These are phyloP conservation scores for Aristolochia fimbriata DNA, from an alignment of 164 flowering plant genomes.

Conservation along the genomic window DNA sequence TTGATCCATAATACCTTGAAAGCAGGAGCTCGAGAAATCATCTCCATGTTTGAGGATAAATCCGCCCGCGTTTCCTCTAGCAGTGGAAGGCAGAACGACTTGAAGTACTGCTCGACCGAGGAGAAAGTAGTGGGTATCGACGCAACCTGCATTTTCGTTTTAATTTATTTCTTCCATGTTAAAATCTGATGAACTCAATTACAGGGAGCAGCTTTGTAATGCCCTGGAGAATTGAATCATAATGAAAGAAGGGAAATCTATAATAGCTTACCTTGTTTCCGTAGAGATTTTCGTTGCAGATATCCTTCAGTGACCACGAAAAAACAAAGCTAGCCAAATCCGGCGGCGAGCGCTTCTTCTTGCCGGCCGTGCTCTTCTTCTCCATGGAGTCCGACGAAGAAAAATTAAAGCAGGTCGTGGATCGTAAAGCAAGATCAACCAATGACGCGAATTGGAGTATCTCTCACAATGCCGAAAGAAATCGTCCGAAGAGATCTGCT, in stretches of 20 bases:
- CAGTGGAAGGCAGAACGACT: slow-evolving; percentile 39
- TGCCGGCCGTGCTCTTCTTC: no score
- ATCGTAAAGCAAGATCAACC: no score
- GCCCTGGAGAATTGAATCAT: no score
- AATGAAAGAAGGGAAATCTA: background rate
- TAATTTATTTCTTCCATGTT: no score
- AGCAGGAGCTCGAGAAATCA: slow-evolving; percentile 33
- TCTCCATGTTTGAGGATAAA: slow-evolving; percentile 37
- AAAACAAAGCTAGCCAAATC: slow-evolving; percentile 1
- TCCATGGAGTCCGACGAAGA: no score
- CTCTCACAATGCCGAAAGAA: no score
- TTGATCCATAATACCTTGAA: slow-evolving; percentile 25
- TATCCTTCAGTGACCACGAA: slow-evolving; percentile 13
- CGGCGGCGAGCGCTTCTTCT: no score
- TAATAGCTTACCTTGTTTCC: slow-evolving; percentile 6
- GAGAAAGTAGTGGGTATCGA: slow-evolving; percentile 41
- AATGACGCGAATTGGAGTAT: no score
- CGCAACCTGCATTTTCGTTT: slow-evolving; percentile 27
- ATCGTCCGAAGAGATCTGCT: no score
- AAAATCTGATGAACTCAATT: background rate
- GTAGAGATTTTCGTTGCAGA: slow-evolving; percentile 13
- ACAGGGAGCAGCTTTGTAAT: no score
- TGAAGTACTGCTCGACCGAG: slow-evolving; percentile 35
- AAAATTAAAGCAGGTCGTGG: no score
- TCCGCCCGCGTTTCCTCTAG: slow-evolving; percentile 51